Evolutionary conservation across 2,329 filamentous ascomycete species (phyloP), one percentile per base, ranked within the genome.

Genomic region (Alternaria incomplexa): DNA sequence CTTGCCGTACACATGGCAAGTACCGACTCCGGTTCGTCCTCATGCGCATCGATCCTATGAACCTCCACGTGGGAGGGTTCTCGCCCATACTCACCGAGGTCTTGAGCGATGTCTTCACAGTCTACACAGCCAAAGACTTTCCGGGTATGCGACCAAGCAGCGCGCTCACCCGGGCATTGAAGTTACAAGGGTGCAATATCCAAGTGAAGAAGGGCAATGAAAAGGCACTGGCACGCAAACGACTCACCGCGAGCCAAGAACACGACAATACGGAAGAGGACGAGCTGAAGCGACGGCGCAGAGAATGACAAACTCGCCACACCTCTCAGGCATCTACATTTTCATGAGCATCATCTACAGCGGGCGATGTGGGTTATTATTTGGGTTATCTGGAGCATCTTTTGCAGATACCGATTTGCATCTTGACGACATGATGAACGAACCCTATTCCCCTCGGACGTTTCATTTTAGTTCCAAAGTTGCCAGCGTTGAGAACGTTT

Each of bases 161-260:
- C 25, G 83, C 86, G 17, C 81, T 96, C 40, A 92, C 92, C 1
- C 91, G 91, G 77, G 85, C 87, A 30, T 82, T 96, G 61, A 92
- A 93, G 77, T 85, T 91, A 72, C 92, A 95, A 80, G 92, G 92
- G 5, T 92, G 92, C 73, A 89, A 93, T 53, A 93, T 96, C 64
- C 92, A 92, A 36, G 92, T 95, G 65, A 95, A 95, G 82, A 96
- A 95, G 77, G 92, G 92, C 13, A 93, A 92, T 68, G 90, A 93
- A 62, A 89, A 88, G 78, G 82, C 81, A 15, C 62, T 80, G 63
- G 81, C 82, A 46, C 77, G 83, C 47, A 81, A 81, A 62, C 73
- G 78, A 44, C 69, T 77, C 10, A 77, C 76, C 36, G 72, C 73
- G 28, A 81, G 78, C 54, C 78, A 79, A 62, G 80, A 81, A 53